Evolutionary conservation across 1,284 basidiomycete genomes (phyloP), one percentile per base, ranked within the genome.

Genomic region (Tausonia pullulans): DNA sequence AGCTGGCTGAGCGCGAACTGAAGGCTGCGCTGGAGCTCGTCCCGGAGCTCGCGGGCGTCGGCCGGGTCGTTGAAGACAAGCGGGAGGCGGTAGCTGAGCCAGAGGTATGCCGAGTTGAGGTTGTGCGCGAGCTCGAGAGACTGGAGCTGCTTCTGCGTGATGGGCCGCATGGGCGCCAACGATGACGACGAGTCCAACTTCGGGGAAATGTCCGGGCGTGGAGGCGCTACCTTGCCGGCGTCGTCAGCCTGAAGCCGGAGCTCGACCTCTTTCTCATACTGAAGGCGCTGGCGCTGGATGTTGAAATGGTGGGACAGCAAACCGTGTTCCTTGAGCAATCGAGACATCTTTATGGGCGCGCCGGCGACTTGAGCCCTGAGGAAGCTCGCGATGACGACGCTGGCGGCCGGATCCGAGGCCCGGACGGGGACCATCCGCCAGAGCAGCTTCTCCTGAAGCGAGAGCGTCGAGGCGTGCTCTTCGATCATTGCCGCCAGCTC

Each of bases 81-180:
- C 0, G 84, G 82, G 59, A 85, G 81, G n/a, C 94, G 84, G 75
- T 84, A 87, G 39, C 81, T 81, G 65, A 96, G 80, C 95, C 95
- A 98, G 62, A 91, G 79, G 75, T 98, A 98, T 16, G 88, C 70
- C 14, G 88, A 84, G 41, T 94, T 73, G n/a, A 84, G 77, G 70
- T 88, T 87, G 76, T 98, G 94, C 63, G 93, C 76, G 3, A 81
- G 80, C 75, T 98, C 95, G 49, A 98, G 79, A n/a, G 74, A 70
- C 59, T 71, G 69, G 60, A 85, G 73, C 7, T 60, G 67, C 10
- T 56, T 62, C 63, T n/a, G 43, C 44, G 9, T 51, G 50, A 43
- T 52, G 40, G 39, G 43, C 5, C 53, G 54, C 48, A 50, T 49
- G 27, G 27, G 27, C 27, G 27, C 27, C 27, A 27, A 27, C 27